Evolutionary conservation across 2,329 filamentous ascomycete genomes (phyloP).

Genomic region (Periconia macrospinosa): DNA sequence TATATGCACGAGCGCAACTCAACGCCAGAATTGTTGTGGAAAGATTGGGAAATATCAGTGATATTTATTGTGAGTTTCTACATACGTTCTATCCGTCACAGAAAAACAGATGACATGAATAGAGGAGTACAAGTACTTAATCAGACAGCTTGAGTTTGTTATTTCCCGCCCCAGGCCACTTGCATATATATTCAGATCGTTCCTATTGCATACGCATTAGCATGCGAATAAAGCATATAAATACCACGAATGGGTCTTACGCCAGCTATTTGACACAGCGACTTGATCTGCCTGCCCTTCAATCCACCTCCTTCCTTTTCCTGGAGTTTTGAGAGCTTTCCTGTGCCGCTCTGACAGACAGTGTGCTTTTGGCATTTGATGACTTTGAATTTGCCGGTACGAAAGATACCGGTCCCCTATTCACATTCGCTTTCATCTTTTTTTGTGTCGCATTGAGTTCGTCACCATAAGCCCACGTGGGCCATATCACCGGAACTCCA

Average conservation of each 20-base stretch:
- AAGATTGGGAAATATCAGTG: not conserved
- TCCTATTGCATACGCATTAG: too few species aligned
- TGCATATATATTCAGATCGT: too few species aligned
- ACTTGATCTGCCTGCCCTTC: conserved; percentile 23
- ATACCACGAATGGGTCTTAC: too few species aligned
- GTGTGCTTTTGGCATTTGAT: conserved; percentile 26
- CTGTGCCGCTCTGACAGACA: conserved; percentile 16
- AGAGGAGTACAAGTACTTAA: too few species aligned
- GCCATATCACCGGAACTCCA: conserved; percentile 45
- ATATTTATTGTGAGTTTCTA: too few species aligned
- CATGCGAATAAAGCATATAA: too few species aligned
- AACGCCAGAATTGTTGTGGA: not conserved
- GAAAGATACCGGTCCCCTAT: conserved; percentile 37
- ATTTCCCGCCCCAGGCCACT: not conserved
- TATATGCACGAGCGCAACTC: not conserved
- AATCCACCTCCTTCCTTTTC: conserved; percentile 37
- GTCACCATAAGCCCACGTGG: conserved; percentile 48
- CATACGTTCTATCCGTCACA: too few species aligned
- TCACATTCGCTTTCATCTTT: conserved; percentile 35
- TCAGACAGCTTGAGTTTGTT: not conserved
- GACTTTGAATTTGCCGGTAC: conserved; percentile 32
- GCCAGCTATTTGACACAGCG: not conserved
- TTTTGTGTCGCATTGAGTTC: conserved; percentile 46
- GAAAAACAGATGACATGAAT: too few species aligned
- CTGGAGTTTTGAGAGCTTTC: conserved; percentile 20